A percentile compares a stretch with the other conserved stretches of the same genome.
These are phyloP conservation scores for Saksenaea vasiformis DNA, from an alignment of 371 early-diverging fungal genomes.

Conservation along the genomic window DNA sequence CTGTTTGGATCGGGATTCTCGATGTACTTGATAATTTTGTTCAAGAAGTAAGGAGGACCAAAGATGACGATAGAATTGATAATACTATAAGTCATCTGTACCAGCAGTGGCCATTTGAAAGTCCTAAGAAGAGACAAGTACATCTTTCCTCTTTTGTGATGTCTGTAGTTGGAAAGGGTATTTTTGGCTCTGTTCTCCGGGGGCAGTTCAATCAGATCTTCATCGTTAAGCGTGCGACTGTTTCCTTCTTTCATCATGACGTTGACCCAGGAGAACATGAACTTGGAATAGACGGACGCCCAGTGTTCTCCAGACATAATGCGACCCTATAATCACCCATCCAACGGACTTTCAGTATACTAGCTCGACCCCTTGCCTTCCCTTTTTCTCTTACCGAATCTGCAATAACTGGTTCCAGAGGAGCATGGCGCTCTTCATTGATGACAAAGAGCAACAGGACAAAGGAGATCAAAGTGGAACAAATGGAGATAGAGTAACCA, in stretches of 20 bases:
- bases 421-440: conserved; percentile 32
- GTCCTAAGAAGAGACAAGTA: conserved; percentile 23
- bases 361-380: neutral
- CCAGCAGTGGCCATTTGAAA: conserved; percentile 30
- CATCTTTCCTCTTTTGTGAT: conserved; percentile 14
- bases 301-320: conserved; percentile 50
- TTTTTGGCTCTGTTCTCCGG: conserved; percentile 37
- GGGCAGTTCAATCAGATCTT: conserved; percentile 50
- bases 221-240: conserved; percentile 47
- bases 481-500: conserved; percentile 12
- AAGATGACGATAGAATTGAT: conserved; percentile 45
- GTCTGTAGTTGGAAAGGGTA: conserved; percentile 20
- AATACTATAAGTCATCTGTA: conserved; percentile 41
- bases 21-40: conserved; percentile 50
- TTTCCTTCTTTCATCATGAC: conserved; percentile 55
- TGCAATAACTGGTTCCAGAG: conserved; percentile 28
- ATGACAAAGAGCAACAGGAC: conserved; percentile 9
- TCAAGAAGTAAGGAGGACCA: conserved; percentile 52
- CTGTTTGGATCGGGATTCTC: conserved; percentile 33
- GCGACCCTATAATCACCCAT: conserved; percentile 30
- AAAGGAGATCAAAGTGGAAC: neutral
- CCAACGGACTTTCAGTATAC: neutral
- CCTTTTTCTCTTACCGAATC: conserved; percentile 22
- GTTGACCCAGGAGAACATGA: conserved; percentile 58
- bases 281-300: conserved; percentile 54